Evolutionary conservation across 768 basidiomycete genomes (phyloP).

Genomic region (Tylopilus sp.): DNA sequence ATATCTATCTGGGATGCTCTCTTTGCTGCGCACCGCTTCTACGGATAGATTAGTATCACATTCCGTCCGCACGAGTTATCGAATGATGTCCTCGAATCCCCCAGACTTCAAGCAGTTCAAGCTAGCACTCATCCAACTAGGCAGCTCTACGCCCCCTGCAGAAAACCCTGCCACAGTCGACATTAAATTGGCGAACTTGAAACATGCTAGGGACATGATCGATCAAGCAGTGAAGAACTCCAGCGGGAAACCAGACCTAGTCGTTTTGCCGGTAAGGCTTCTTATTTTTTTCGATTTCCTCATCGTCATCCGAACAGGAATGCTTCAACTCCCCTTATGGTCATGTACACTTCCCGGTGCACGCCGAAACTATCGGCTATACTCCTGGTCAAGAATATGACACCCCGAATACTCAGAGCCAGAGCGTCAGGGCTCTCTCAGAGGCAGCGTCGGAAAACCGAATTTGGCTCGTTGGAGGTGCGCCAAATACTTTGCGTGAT

Average conservation of each 20-base stretch:
- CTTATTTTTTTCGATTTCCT: neutral
- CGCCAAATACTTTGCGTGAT: neutral
- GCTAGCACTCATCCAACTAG: conserved; percentile 88
- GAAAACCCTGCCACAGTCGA: conserved; percentile 29
- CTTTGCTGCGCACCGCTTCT: conserved; percentile 11
- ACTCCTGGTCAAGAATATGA: conserved; percentile 58
- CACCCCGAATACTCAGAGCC: conserved; percentile 52
- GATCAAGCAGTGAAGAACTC: conserved; percentile 55
- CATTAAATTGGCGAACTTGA: conserved; percentile 71
- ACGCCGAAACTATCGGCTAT: conserved; percentile 77
- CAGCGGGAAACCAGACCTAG: conserved; percentile 60
- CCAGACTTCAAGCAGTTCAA: conserved; percentile 66
- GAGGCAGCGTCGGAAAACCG: conserved; percentile 70
- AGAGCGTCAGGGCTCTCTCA: conserved; percentile 81
- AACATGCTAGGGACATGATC: conserved; percentile 79
- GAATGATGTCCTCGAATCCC: conserved; percentile 31
- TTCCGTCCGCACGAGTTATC: neutral
- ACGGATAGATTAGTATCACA: neutral
- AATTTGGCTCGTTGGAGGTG: conserved; percentile 94
- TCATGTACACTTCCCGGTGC: conserved; percentile 71
- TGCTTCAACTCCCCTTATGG: conserved; percentile 90
- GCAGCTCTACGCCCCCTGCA: conserved; percentile 50
- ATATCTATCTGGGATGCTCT: conserved; percentile 12
- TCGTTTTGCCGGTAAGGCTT: conserved; percentile 75
- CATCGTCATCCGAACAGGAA: conserved; percentile 47